Conservation (phyloP, 768 basidiomycete genomes). For the Rhizopogon sp. region DNA sequence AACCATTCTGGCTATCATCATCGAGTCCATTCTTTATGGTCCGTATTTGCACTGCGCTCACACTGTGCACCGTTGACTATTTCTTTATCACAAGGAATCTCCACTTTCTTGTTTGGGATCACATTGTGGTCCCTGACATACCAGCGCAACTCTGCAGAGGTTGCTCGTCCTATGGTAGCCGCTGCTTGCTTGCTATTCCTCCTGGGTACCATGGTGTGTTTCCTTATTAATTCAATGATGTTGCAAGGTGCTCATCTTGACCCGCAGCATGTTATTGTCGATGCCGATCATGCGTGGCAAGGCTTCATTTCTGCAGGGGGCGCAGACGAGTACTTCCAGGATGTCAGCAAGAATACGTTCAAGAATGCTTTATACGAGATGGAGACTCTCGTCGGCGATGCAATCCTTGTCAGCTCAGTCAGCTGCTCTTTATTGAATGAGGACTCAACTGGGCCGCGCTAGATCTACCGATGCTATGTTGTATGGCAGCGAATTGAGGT, state of each 20-base stretch:
- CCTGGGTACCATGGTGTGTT: constrained; percentile 1
- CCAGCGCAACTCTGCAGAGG: background rate
- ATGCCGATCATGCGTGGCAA: background rate
- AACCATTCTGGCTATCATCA: background rate
- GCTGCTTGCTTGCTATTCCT: constrained; percentile 1
- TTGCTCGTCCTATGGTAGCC: background rate
- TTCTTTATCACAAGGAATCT: constrained; percentile 2
- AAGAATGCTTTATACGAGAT: constrained; percentile 7
- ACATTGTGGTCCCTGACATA: constrained; percentile 4
- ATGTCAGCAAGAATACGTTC: constrained; percentile 2
- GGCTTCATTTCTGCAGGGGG: background rate
- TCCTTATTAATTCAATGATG: background rate
- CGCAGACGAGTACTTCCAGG: background rate
- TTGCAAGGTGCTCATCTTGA: background rate
- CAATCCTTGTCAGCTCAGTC: constrained; percentile 8
- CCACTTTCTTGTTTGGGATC: constrained; percentile 2
- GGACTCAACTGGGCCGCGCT: background rate
- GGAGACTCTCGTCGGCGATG: constrained; percentile 12
- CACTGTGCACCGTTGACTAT: background rate
- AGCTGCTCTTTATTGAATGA: background rate
- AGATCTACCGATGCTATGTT: constrained; percentile 9
- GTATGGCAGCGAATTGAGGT: constrained; percentile 2
- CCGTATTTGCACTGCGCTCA: background rate
- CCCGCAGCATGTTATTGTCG: background rate
- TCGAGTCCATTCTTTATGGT: constrained; percentile 1